phyloP scores from a whole-genome alignment of 2,329 filamentous ascomycete species.

The Corynespora cassiicola region DNA sequence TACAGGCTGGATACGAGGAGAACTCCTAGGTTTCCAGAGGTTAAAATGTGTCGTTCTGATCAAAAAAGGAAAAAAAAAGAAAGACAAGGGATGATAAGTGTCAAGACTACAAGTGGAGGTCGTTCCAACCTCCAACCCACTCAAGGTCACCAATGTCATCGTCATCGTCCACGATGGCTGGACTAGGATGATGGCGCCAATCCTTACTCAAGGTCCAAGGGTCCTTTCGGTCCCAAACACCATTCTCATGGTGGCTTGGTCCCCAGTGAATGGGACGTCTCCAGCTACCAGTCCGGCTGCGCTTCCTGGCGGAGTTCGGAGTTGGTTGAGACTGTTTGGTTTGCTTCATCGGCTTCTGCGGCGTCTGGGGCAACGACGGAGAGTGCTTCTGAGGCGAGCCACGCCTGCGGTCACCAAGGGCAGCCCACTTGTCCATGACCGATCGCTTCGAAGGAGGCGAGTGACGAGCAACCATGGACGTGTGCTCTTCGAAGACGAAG shows the following conservation, averaged over 20 bases:
- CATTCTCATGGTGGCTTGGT: conserved; percentile 43
- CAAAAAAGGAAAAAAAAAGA: conserved; percentile 28
- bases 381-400: conserved; percentile 60
- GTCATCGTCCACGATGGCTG: conserved; percentile 35
- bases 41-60: conserved; percentile 17
- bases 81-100: conserved; percentile 44
- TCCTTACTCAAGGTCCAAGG: conserved; percentile 55
- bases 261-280: conserved; percentile 44
- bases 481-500: conserved; percentile 75
- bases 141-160: conserved; percentile 82
- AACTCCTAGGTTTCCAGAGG: conserved; percentile 8
- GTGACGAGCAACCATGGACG: conserved; percentile 55
- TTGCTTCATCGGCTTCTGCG: conserved; percentile 45
- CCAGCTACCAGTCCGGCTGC: conserved; percentile 47
- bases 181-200: conserved; percentile 54
- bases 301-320: conserved; percentile 45
- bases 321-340: conserved; percentile 34
- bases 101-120: conserved; percentile 66
- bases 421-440: conserved; percentile 84
- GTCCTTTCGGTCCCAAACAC: conserved; percentile 44
- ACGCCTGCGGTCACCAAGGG: conserved; percentile 82
- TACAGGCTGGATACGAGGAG: conserved; percentile 33
- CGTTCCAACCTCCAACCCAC: conserved; percentile 94
- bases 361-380: conserved; percentile 50
- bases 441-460: conserved; percentile 72